These are phyloP conservation scores for Globisporangium viniferum DNA, from an alignment of 352 stramenopile species.

Conservation along the genomic window DNA sequence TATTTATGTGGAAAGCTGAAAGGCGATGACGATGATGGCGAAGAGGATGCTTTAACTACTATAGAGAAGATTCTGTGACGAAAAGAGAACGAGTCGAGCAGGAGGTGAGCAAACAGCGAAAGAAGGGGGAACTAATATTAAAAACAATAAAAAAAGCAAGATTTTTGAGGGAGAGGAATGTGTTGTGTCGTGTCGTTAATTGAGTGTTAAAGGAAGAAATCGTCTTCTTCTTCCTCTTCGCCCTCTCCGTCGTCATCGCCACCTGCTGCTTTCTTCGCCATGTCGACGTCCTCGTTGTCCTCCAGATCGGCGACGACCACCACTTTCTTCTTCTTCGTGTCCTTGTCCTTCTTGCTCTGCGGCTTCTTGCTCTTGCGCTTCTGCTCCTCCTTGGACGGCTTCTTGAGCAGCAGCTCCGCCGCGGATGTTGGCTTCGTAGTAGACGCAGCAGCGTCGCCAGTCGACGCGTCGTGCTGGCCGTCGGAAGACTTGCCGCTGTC, in stretches of 20 bases:
- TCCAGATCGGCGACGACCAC: conserved; percentile 56
- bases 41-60: not conserved
- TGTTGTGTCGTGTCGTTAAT: not conserved
- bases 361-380: conserved; percentile 66
- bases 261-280: conserved; percentile 7
- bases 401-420: conserved; percentile 59
- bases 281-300: conserved; percentile 21
- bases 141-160: not conserved
- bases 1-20: not conserved
- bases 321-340: conserved; percentile 16
- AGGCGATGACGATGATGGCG: not conserved
- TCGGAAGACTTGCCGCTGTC: conserved; percentile 31
- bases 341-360: conserved; percentile 43
- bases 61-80: not conserved
- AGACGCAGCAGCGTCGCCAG: not conserved
- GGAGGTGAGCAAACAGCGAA: not conserved
- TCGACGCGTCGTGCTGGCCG: not conserved
- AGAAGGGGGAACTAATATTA: not conserved
- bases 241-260: conserved; percentile 10
- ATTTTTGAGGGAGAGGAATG: not conserved
- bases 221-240: conserved; percentile 47
- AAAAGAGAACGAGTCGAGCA: not conserved
- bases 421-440: conserved; percentile 17
- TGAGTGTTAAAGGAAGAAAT: conserved; percentile 59
- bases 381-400: conserved; percentile 58